Evolutionary conservation across 306 rosid genomes (phyloP), one percentile per base, ranked within the genome.

Genomic region (Pyrus bretschneideri): DNA sequence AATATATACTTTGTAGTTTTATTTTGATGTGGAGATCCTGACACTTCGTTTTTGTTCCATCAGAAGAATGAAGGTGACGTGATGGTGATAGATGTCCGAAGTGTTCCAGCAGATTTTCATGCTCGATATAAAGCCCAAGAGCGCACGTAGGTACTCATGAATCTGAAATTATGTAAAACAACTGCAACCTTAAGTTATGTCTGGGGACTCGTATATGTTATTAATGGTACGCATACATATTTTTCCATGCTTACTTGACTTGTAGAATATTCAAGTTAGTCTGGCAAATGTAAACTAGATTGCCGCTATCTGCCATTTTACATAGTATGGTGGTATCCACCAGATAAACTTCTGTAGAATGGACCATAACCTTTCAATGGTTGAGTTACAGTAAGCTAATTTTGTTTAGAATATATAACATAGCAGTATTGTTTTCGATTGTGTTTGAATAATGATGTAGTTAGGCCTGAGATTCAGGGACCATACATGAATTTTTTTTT

Each of bases 121-220:
- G 90, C 99, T 61, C 88, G 99, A 88, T 85, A 46, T 81, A 89
- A 83, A 80, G 99, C 97, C 72, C 92, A 81, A 87, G 97, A 95
- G 91, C 97, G 99, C 81, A 95, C 84, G 97, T 95, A 86, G 84
- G 96, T 89, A 80, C 64, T 82, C 79, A 38, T 80, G 78, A 35
- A 64, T 86, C 71, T 63, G 3, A 12, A 45, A 17, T 67, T 84
- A 75, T 45, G 31, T 65, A 30, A 13, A 76, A 44, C 52, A 73
- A 51, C 4, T 71, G 19, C 69, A 29, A 51, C 67, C 49, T 72
- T 21, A 23, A 3, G 33, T 4, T 18, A 58, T 58, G 29, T 58
- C 17, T 13, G 27, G 60, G 25, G n/a, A 70, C 62, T 35, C 74
- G 19, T 70, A 5, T 51, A 5, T 14, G 42, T 29, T 75, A 9